Evolutionary conservation across 116 monocot genomes (phyloP).

Genomic region (Zostera marina): DNA sequence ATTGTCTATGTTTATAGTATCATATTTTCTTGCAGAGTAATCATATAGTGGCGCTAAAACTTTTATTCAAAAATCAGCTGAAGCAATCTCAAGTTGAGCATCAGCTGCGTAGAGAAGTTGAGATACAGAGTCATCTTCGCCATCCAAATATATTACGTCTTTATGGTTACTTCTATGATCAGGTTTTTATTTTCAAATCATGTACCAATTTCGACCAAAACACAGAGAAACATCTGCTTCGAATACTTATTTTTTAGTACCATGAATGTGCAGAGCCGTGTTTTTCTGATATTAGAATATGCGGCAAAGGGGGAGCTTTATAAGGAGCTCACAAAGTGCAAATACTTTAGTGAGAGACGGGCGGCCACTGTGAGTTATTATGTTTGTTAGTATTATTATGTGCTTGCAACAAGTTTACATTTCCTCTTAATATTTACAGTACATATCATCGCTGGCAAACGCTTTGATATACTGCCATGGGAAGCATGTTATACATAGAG

Average conservation of each 20-base stretch:
- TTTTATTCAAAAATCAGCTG: constrained; percentile 90
- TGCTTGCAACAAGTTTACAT: no score
- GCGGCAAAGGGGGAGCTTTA: constrained; percentile 75
- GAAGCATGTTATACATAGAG: constrained; percentile 96
- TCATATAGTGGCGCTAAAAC: constrained; percentile 87
- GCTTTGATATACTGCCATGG: constrained; percentile 80
- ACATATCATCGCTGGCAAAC: constrained; percentile 47
- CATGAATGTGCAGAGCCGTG: constrained; percentile 48
- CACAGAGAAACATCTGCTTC: no score
- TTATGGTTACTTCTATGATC: constrained; percentile 99
- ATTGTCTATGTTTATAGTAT: not conserved
- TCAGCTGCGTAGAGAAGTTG: constrained; percentile 89
- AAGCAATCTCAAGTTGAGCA: constrained; percentile 97
- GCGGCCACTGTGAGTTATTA: constrained; percentile 29
- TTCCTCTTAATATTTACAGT: constrained; percentile 20
- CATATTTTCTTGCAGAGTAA: constrained; percentile 43
- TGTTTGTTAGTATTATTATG: no score
- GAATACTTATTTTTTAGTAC: no score
- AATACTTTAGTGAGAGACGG: constrained; percentile 45
- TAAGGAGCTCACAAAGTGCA: constrained; percentile 68
- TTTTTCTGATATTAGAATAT: constrained; percentile 72
- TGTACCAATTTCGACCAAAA: not conserved
- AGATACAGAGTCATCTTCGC: constrained; percentile 92
- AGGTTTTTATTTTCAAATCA: constrained; percentile 27
- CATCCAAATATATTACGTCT: constrained; percentile 84